phyloP scores from a whole-genome alignment of 1,284 basidiomycete genomes.

The Coniophora puteana region DNA sequence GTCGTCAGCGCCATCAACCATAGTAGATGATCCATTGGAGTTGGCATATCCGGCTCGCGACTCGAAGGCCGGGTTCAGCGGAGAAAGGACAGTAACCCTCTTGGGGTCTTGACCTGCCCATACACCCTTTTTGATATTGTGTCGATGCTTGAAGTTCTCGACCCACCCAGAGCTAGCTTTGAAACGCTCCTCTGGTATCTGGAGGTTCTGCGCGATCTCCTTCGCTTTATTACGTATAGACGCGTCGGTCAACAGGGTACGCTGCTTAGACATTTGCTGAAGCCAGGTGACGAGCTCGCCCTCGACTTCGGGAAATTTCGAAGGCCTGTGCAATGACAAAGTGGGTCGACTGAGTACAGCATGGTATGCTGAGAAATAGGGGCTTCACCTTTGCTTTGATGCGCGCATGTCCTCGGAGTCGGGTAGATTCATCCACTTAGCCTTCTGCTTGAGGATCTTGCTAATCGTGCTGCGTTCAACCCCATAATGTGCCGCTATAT shows the following conservation, averaged over 20 bases:
- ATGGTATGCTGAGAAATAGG: conserved; percentile 5
- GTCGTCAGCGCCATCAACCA: conserved; percentile 27
- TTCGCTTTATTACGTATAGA: conserved; percentile 71
- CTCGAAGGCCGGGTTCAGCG: conserved; percentile 34
- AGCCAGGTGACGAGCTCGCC: conserved; percentile 60
- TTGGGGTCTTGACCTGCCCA: conserved; percentile 41
- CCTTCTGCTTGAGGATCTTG: conserved; percentile 85
- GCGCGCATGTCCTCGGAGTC: conserved; percentile 53
- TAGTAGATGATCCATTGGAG: conserved; percentile 21
- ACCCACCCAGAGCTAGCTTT: conserved; percentile 90
- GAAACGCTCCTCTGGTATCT: conserved; percentile 70
- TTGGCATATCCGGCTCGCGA: conserved; percentile 23
- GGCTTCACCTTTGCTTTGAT: conserved; percentile 60
- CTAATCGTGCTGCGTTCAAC: conserved; percentile 92
- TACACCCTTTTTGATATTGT: conserved; percentile 64
- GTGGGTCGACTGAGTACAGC: conserved; percentile 6
- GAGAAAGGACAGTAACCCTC: conserved; percentile 29
- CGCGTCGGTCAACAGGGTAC: conserved; percentile 60
- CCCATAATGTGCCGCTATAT: conserved; percentile 71
- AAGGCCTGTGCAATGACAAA: conserved; percentile 41
- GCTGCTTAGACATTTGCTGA: conserved; percentile 42
- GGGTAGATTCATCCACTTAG: conserved; percentile 73
- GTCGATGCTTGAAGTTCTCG: conserved; percentile 86
- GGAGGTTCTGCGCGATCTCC: conserved; percentile 55
- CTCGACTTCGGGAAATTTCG: conserved; percentile 80